A percentile compares a stretch with the other conserved stretches of the same genome.
phyloP scores from a whole-genome alignment of 1,139 yeast species.

The Saccharomyces hybrid region DNA sequence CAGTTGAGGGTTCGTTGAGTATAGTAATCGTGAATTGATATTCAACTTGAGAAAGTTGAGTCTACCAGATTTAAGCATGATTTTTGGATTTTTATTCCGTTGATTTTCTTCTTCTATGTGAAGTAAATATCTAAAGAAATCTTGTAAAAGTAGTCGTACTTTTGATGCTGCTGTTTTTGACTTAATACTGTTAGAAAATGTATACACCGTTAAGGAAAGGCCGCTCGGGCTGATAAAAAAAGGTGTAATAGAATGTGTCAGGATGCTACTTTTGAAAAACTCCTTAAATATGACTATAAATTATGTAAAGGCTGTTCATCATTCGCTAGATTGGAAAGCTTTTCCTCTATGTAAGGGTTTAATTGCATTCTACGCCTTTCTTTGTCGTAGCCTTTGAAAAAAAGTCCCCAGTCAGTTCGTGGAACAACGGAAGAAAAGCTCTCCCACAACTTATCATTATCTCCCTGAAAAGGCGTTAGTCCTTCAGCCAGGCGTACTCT shows the following conservation, averaged over 20 bases:
- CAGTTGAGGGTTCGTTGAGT: background rate
- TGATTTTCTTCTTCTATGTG: background rate
- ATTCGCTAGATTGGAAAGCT: background rate
- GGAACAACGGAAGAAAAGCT: background rate
- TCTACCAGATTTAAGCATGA: background rate
- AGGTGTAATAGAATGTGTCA: background rate
- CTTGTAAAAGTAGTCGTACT: background rate
- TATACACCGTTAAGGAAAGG: background rate
- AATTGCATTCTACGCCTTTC: background rate
- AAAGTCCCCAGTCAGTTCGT: constrained; percentile 1
- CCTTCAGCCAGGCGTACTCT: background rate
- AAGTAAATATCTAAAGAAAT: background rate
- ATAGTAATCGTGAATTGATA: background rate
- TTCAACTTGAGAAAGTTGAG: background rate
- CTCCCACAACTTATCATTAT: background rate
- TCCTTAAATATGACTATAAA: background rate
- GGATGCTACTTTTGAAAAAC: background rate
- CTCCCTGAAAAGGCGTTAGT: background rate
- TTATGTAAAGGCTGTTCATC: background rate
- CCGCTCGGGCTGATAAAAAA: background rate
- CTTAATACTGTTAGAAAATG: background rate
- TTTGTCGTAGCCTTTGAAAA: background rate
- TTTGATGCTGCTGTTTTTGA: background rate
- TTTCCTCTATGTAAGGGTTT: background rate
- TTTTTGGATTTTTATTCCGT: background rate